phyloP scores from a whole-genome alignment of 352 stramenopile genomes.

The Globisporangium cederbergense region DNA sequence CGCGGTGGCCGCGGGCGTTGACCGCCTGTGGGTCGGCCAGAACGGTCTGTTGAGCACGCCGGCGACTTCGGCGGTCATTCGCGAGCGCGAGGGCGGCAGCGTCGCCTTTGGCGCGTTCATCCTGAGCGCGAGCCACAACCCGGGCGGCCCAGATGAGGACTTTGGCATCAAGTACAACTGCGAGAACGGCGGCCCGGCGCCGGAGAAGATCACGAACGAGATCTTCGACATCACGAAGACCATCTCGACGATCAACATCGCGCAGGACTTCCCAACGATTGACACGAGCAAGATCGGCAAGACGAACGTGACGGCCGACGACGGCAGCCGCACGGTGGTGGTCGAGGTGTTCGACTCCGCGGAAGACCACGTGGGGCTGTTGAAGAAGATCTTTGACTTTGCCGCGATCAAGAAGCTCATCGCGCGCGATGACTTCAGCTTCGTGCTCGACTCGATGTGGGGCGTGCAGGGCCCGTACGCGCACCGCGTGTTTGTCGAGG shows the following conservation, averaged over 20 bases:
- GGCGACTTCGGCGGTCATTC: slow-evolving; percentile 96
- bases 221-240: slow-evolving; percentile 95
- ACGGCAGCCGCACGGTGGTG: slow-evolving; percentile 89
- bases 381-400: slow-evolving; percentile 99
- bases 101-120: slow-evolving; percentile 96
- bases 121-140: slow-evolving; percentile 98
- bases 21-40: slow-evolving; percentile 94
- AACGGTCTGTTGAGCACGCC: slow-evolving; percentile 96
- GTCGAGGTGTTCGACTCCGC: slow-evolving; percentile 97
- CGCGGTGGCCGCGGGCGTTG: slow-evolving; percentile 95
- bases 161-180: slow-evolving; percentile 99
- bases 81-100: slow-evolving; percentile 90
- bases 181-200: slow-evolving; percentile 96
- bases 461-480: slow-evolving; percentile 97
- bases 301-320: slow-evolving; percentile 70
- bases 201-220: slow-evolving; percentile 96
- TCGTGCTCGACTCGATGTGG: slow-evolving; percentile 98
- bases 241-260: slow-evolving; percentile 95
- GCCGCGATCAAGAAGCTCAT: slow-evolving; percentile 91
- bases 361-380: slow-evolving; percentile 93
- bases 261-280: slow-evolving; percentile 74
- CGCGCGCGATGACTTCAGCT: slow-evolving; percentile 90
- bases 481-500: slow-evolving; percentile 94
- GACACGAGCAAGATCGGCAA: slow-evolving; percentile 73
- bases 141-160: slow-evolving; percentile 96